Conservation (phyloP, 192 early-diverging fungal species). For the Endogone sp. region DNA sequence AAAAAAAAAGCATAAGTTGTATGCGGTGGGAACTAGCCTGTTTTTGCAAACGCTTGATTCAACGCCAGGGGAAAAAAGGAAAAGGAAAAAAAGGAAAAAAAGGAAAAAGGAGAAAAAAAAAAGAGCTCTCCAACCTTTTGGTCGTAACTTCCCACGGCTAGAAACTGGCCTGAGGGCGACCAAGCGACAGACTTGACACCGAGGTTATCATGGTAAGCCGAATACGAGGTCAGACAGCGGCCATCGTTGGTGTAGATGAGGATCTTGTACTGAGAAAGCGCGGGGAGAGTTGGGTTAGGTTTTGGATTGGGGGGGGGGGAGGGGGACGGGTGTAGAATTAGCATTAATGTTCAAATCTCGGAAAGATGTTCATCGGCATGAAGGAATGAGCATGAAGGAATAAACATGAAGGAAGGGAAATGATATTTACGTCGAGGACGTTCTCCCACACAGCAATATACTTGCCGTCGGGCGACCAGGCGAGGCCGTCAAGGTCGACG, state of each 20-base stretch:
- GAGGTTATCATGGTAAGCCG: slow-evolving; percentile 51
- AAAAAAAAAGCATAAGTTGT: too few species aligned
- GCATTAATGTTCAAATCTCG: neutral
- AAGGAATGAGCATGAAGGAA: neutral
- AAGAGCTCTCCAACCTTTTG: slow-evolving; percentile 54
- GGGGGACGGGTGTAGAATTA: slow-evolving; percentile 1
- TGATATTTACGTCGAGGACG: slow-evolving; percentile 50
- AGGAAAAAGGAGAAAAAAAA: neutral
- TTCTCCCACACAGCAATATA: slow-evolving; percentile 77
- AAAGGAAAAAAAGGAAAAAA: neutral
- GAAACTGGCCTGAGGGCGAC: slow-evolving; percentile 70
- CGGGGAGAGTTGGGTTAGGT: too few species aligned
- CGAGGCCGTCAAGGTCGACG: slow-evolving; percentile 65
- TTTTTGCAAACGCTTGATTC: too few species aligned
- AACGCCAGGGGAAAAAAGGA: too few species aligned
- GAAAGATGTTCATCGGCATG: neutral
- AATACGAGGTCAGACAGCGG: slow-evolving; percentile 32
- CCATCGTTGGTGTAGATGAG: slow-evolving; percentile 71
- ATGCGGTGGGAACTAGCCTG: too few species aligned
- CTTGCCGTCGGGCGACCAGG: slow-evolving; percentile 84
- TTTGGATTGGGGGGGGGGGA: too few species aligned
- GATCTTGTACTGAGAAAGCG: slow-evolving; percentile 63
- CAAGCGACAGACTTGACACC: slow-evolving; percentile 75
- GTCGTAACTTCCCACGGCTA: slow-evolving; percentile 86
- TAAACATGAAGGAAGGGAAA: slow-evolving; percentile 5